A percentile compares a stretch with the other conserved stretches of the same genome.
These are phyloP conservation scores for Russula brevipes DNA, from an alignment of 768 basidiomycete genomes.

Conservation along the genomic window DNA sequence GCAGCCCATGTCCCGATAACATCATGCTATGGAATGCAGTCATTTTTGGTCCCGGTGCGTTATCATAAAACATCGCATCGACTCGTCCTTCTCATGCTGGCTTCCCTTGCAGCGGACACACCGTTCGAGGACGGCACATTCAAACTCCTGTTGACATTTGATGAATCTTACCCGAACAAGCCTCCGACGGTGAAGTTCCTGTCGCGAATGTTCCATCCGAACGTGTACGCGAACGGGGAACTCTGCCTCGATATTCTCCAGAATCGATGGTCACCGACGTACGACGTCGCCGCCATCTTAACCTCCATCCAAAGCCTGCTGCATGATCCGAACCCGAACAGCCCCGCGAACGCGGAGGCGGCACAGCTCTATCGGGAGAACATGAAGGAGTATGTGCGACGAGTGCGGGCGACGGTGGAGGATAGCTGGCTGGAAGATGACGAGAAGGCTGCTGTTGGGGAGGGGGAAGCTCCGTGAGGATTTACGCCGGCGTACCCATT, in stretches of 20 bases:
- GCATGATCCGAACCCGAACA: slow-evolving; percentile 97
- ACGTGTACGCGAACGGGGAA: slow-evolving; percentile 97
- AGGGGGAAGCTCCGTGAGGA: slow-evolving; percentile 29
- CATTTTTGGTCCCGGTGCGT: slow-evolving; percentile 94
- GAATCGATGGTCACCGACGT: slow-evolving; percentile 98
- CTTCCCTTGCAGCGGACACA: slow-evolving; percentile 68
- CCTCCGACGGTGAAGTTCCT: slow-evolving; percentile 97
- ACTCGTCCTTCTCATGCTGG: background rate
- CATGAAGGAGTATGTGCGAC: slow-evolving; percentile 95
- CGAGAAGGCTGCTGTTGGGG: slow-evolving; percentile 57
- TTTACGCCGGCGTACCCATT: background rate
- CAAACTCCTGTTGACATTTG: slow-evolving; percentile 91
- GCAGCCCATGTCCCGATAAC: slow-evolving; percentile 95
- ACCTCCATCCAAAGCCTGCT: slow-evolving; percentile 93
- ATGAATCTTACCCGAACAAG: slow-evolving; percentile 98
- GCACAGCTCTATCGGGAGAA: slow-evolving; percentile 95
- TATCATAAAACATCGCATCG: background rate
- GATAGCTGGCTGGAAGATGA: slow-evolving; percentile 87
- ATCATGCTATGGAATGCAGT: slow-evolving; percentile 99
- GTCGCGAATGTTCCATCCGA: slow-evolving; percentile 97
- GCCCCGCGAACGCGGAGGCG: slow-evolving; percentile 97
- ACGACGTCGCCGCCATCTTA: slow-evolving; percentile 97
- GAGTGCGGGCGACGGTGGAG: slow-evolving; percentile 91
- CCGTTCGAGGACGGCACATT: slow-evolving; percentile 99
- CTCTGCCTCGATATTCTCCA: slow-evolving; percentile 98